Base-by-base conservation (phyloP, 164 flowering plant genomes). In the Berberis thunbergii region DNA sequence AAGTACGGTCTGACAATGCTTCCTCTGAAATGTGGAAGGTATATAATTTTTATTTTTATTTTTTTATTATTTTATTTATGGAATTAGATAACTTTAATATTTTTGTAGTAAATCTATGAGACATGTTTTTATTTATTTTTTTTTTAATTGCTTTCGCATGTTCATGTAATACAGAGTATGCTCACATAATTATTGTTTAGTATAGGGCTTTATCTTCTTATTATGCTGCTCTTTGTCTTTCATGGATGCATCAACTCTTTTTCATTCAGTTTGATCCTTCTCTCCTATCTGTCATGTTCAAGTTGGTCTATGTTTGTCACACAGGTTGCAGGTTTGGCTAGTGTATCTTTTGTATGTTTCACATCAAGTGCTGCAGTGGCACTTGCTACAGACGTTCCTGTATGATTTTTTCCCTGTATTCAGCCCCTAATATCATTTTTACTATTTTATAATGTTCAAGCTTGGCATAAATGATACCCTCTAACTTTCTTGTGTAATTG, bases 1-100 rank as follows among this genome's bases (percentile, higher is more conserved):
- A 67, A 74, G 87, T 92, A 41, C 83, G 87, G 69, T 85, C 91
- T 55, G 98, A 89, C 43, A 78, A 80, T 73, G 87, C 88, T 74
- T 77, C 85, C 58, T 78, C 83, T 57, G 96, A 92, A 65, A 84
- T 78, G 81, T 72, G 86, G 86, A 92, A 92, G 88, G 98, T 92
- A 74, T 54, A 13, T 48, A 55, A 6, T 57, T 26, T 66, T 6
- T 52, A 50, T 26, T 54, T 54, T 13, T 54, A 13, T 4, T 54
- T 8, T 54, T 26, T 26, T 26, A 26, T 26, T 26, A 26, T 26
- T 26, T 26, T 26, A 26, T 26, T 26, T 26, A 26, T 26, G 26
- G 26, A 26, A 26, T 26, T 26, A 26, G 26, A 26, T 26, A 26
- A 26, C 26, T 26, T 26, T 26, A 26, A 26, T 26, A 26, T 26